Conservation (phyloP, 1,139 yeast species). For the Entelexis sorbosivorans region DNA sequence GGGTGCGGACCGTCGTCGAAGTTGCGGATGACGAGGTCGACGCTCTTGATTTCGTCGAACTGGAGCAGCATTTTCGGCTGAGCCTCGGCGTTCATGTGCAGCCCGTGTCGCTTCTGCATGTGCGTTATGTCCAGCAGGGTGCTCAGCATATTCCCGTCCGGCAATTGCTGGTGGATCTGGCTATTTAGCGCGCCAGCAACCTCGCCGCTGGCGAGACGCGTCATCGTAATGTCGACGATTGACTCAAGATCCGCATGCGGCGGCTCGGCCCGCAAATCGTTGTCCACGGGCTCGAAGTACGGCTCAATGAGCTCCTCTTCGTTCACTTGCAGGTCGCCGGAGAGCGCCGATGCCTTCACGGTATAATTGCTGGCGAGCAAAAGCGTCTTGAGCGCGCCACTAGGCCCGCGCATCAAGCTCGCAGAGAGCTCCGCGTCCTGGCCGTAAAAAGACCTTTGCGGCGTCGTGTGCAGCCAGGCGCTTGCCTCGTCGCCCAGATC, state of each 20-base stretch:
- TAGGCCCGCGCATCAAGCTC: background rate
- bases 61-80: background rate
- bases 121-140: background rate
- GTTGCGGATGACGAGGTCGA: constrained; percentile 64
- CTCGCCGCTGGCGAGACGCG: constrained; percentile 10
- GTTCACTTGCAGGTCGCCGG: background rate
- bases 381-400: background rate
- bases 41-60: constrained; percentile 20
- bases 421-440: background rate
- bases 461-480: constrained; percentile 13
- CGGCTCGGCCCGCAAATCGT: background rate
- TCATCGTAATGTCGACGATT: constrained; percentile 11
- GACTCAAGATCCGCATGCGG: background rate
- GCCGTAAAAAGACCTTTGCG: constrained; percentile 8
- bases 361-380: background rate
- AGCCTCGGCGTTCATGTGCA: background rate
- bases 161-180: background rate
- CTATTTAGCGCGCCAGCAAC: constrained; percentile 12
- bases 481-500: constrained; percentile 20
- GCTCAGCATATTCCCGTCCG: background rate
- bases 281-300: constrained; percentile 8
- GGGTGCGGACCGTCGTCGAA: constrained; percentile 80
- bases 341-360: background rate
- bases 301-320: constrained; percentile 11
- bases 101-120: background rate